Evolutionary conservation across 2,329 filamentous ascomycete genomes (phyloP).

Genomic region (Emmonsia crescens): DNA sequence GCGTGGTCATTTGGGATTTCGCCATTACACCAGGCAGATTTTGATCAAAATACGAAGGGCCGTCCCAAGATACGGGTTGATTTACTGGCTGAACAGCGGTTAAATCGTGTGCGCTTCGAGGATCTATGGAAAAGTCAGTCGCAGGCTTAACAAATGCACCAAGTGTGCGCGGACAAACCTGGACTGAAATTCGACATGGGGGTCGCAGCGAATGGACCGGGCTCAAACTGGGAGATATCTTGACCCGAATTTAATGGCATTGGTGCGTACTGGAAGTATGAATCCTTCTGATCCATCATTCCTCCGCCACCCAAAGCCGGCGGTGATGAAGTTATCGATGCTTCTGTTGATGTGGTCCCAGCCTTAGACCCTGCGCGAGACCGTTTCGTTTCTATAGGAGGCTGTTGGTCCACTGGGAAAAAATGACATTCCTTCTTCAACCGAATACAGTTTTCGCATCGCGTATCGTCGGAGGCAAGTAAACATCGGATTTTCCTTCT

Average conservation of each 20-base stretch:
- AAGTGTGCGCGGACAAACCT: conserved; percentile 20
- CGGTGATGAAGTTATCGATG: conserved; percentile 42
- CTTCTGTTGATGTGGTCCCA: conserved; percentile 35
- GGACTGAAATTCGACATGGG: conserved; percentile 27
- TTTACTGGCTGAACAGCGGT: conserved; percentile 23
- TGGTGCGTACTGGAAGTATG: conserved; percentile 27
- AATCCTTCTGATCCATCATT: conserved; percentile 25
- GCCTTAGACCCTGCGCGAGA: conserved; percentile 34
- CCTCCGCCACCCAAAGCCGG: conserved; percentile 23
- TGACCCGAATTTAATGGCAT: conserved; percentile 25
- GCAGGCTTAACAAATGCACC: background rate
- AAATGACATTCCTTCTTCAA: conserved; percentile 93
- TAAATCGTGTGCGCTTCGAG: conserved; percentile 21
- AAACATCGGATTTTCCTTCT: conserved; percentile 89
- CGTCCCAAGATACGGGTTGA: conserved; percentile 28
- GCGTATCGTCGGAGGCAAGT: conserved; percentile 58
- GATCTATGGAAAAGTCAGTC: conserved; percentile 18
- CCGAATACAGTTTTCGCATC: conserved; percentile 86
- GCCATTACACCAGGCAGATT: conserved; percentile 22
- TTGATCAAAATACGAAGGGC: conserved; percentile 27
- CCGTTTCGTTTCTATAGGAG: conserved; percentile 39
- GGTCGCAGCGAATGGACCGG: conserved; percentile 21
- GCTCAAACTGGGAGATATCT: conserved; percentile 25
- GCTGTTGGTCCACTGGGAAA: conserved; percentile 72
- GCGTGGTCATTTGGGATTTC: conserved; percentile 27